Base-by-base conservation (phyloP, 371 early-diverging fungal species). In the Phascolomyces articulosus region DNA sequence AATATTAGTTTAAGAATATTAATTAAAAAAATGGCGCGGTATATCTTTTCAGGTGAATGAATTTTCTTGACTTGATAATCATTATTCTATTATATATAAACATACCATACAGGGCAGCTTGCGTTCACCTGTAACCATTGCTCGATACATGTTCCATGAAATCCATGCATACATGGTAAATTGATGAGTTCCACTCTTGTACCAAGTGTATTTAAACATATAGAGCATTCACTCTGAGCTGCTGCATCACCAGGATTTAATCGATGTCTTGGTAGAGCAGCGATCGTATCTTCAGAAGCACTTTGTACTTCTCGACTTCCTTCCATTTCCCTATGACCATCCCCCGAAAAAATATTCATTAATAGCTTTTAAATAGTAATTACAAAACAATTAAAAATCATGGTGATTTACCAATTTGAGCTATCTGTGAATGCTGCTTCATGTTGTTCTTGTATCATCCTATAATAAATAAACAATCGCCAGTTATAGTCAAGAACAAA, bases 71-170 rank as follows among this genome's bases (percentile, higher is more conserved):
- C n/a, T n/a, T n/a, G n/a, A 34, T 9, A 34, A 34, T 6, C 6
- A 34, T 9, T 0, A 31, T 31, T 6, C 3, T 6, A 31, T 9
- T 26, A 24, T 3, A n/a, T 6, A 24, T 24, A 49, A 49, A 51
- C 60, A 27, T 66, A 71, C 71, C 71, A 71, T n/a, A 71, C 60
- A 29, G 71, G 71, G 34, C 71, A 71, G 13, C 67, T 64, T 4
- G 64, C 58, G 31, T 64, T 66, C 29, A 55, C 40, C 1, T 29
- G 24, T 31, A 71, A 40, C 71, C 71, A 71, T 20, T 49, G 60
- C 38, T 56, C 59, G 18, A 71, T 66, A 49, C 71, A 71, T 1
- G n/a, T 23, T 4, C 58, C 51, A 51, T 71, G 71, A 49, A 67
- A 71, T 40, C 67, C 71, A 23, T 71, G 71, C 21, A 51, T 40